Conservation (phyloP, 495 filamentous ascomycete species). For the Podospora anserina region DNA sequence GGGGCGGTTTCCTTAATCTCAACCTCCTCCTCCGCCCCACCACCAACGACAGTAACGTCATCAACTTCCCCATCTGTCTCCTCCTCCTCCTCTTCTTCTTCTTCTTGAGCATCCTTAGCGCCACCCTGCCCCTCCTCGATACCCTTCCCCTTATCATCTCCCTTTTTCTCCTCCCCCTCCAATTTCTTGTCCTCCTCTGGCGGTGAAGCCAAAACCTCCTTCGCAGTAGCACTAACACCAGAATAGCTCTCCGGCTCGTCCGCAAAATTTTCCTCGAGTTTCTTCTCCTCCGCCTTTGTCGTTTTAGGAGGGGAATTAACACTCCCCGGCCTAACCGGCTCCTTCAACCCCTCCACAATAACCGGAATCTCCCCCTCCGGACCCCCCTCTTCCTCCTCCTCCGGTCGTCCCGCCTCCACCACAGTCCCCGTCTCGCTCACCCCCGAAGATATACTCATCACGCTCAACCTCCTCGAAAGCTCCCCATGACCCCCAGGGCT, state of each 20-base stretch:
- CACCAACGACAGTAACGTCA: neutral
- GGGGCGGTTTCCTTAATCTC: neutral
- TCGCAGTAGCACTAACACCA: neutral
- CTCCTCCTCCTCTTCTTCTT: neutral
- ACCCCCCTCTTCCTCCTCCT: constrained; percentile 35
- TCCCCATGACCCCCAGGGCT: constrained; percentile 23
- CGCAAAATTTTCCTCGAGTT: neutral
- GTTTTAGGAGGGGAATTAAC: constrained; percentile 24
- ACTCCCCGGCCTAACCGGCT: constrained; percentile 27
- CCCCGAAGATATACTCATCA: constrained; percentile 34
- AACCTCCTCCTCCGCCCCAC: neutral
- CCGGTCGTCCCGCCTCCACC: neutral
- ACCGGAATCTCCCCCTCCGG: constrained; percentile 42
- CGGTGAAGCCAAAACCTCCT: neutral
- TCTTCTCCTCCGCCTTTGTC: neutral
- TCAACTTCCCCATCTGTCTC: neutral
- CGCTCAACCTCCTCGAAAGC: constrained; percentile 37
- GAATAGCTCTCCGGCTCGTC: neutral
- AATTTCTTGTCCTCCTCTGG: neutral
- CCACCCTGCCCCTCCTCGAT: constrained; percentile 9
- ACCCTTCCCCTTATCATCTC: constrained; percentile 23
- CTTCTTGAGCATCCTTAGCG: neutral
- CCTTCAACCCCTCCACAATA: constrained; percentile 31
- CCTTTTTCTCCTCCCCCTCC: constrained; percentile 24
- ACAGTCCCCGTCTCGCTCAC: neutral